phyloP scores from a whole-genome alignment of 768 basidiomycete genomes.

The Rhodotorula graminis region DNA sequence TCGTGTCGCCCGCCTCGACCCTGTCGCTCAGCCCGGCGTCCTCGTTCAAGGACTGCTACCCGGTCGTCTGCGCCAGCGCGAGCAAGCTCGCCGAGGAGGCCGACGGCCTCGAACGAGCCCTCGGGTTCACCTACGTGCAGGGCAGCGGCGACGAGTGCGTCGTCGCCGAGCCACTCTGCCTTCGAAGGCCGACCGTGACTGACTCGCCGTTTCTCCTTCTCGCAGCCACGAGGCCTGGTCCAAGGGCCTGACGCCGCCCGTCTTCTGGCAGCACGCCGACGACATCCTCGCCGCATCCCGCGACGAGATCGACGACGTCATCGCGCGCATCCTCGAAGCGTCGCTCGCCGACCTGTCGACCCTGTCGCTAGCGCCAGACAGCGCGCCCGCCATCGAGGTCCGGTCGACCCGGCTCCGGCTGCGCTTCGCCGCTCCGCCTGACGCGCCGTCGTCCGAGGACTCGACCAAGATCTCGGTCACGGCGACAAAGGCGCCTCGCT shows the following conservation, averaged over 20 bases:
- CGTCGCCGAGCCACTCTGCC: not conserved
- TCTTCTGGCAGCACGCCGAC: conserved; percentile 64
- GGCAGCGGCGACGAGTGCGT: conserved; percentile 78
- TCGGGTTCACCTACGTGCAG: conserved; percentile 82
- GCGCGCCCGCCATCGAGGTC: not conserved
- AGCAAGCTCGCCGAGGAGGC: conserved; percentile 59
- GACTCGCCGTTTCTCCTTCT: not conserved
- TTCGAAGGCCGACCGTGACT: not conserved
- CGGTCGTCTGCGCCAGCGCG: conserved; percentile 80
- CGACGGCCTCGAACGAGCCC: conserved; percentile 60
- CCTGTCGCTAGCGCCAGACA: not conserved
- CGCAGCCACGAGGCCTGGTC: conserved; percentile 35
- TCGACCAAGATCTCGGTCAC: not conserved
- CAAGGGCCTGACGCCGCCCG: conserved; percentile 61
- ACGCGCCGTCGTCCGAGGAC: not conserved
- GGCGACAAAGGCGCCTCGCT: not conserved
- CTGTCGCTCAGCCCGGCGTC: conserved; percentile 49
- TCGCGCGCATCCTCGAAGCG: conserved; percentile 41
- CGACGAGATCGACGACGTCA: conserved; percentile 54
- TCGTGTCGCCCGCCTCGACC: conserved; percentile 72
- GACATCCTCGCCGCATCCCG: conserved; percentile 54
- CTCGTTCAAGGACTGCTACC: conserved; percentile 52
- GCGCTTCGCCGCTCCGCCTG: not conserved
- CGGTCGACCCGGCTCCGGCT: conserved; percentile 12
- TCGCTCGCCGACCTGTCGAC: not conserved